phyloP scores from a whole-genome alignment of 2,329 filamentous ascomycete genomes.

The Pseudogymnoascus sp. region DNA sequence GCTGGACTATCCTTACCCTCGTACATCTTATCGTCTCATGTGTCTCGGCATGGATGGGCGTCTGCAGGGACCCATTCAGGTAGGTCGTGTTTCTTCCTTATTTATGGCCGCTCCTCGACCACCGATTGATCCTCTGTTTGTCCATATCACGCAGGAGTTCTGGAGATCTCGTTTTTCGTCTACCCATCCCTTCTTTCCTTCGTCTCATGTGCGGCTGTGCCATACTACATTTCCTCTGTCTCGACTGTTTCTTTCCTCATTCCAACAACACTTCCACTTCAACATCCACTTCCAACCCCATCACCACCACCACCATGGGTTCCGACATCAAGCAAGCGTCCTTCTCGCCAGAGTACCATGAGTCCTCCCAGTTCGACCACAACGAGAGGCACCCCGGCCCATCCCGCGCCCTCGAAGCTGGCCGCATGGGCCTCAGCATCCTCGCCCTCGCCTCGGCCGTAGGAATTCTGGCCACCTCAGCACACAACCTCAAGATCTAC shows the following conservation, averaged over 20 bases:
- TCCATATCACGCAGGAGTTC: background rate
- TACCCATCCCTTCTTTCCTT: conserved; percentile 15
- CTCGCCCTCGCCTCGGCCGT: conserved; percentile 47
- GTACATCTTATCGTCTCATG: conserved; percentile 9
- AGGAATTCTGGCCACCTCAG: conserved; percentile 48
- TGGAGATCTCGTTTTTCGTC: conserved; percentile 15
- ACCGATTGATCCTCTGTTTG: conserved; percentile 8
- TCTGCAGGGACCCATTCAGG: background rate
- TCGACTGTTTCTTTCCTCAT: background rate
- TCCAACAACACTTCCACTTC: background rate
- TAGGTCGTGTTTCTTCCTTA: conserved; percentile 12
- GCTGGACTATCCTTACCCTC: background rate
- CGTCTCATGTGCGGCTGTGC: conserved; percentile 22
- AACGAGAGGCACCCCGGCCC: conserved; percentile 24
- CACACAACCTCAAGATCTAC: conserved; percentile 50
- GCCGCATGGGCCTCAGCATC: conserved; percentile 42
- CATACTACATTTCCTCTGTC: conserved; percentile 20
- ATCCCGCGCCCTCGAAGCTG: conserved; percentile 39
- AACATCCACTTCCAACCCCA: background rate
- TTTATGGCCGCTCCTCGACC: conserved; percentile 9
- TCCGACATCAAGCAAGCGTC: conserved; percentile 8
- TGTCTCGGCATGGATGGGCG: background rate
- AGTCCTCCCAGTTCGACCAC: conserved; percentile 10
- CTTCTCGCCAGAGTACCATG: conserved; percentile 4
- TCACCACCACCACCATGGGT: background rate